Conservation (phyloP, 768 basidiomycete genomes). For the Amanita pallidorosea region DNA sequence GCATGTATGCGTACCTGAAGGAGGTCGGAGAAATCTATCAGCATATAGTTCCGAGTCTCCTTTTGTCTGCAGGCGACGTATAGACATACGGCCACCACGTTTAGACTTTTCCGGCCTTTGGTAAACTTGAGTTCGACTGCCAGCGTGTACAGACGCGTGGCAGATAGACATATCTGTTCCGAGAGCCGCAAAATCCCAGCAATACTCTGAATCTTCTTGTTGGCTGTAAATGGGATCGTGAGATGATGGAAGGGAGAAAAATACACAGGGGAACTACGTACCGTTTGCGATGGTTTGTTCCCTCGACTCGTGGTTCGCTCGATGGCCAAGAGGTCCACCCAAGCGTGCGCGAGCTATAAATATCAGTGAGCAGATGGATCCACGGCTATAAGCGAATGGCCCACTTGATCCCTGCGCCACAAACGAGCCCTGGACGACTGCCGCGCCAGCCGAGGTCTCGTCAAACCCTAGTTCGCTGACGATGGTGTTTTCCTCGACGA, state of each 20-base stretch:
- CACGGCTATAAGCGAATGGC: conserved; percentile 17
- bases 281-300: conserved; percentile 91
- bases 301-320: conserved; percentile 70
- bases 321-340: conserved; percentile 73
- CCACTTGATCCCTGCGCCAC: conserved; percentile 86
- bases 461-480: conserved; percentile 93
- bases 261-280: conserved; percentile 19
- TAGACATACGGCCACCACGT: conserved; percentile 92
- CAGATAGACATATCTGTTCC: conserved; percentile 70
- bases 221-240: conserved; percentile 37
- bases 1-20: conserved; percentile 49
- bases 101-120: conserved; percentile 83
- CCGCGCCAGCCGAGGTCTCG: conserved; percentile 86
- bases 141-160: conserved; percentile 82
- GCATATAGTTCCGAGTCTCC: conserved; percentile 89
- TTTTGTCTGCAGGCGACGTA: conserved; percentile 90
- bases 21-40: conserved; percentile 97
- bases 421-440: conserved; percentile 91
- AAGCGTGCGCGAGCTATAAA: conserved; percentile 67
- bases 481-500: conserved; percentile 88
- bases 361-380: background rate
- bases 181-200: conserved; percentile 69
- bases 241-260: background rate
- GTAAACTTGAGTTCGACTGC: conserved; percentile 93
- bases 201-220: conserved; percentile 74